phyloP scores from a whole-genome alignment of 371 early-diverging fungal genomes.

The Mortierella polycephala region DNA sequence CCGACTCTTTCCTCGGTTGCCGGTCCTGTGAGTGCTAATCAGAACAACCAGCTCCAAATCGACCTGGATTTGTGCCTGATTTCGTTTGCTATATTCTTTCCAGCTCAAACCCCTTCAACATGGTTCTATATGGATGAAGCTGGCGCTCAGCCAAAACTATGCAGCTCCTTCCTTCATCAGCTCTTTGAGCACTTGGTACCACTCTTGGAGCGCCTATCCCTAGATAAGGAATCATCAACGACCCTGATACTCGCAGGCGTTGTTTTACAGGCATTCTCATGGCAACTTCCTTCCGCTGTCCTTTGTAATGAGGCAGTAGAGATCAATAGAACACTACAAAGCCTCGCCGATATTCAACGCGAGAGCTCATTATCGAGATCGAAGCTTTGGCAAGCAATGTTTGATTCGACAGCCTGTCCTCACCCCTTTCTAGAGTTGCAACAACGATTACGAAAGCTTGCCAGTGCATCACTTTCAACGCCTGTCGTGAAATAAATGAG shows the following conservation, averaged over 20 bases:
- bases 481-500: not conserved
- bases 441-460: slow-evolving; percentile 1
- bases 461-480: not conserved
- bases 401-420: not conserved
- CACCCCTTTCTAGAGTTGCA: slow-evolving; percentile 16
- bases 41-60: not conserved
- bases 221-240: not conserved
- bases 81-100: slow-evolving; percentile 22
- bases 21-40: not conserved
- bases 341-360: slow-evolving; percentile 24
- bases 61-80: slow-evolving; percentile 26
- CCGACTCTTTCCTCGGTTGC: not conserved
- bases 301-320: not conserved
- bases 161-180: slow-evolving; percentile 13
- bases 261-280: slow-evolving; percentile 3
- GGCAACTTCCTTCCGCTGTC: slow-evolving; percentile 12
- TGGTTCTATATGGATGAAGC: slow-evolving; percentile 13
- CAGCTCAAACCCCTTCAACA: slow-evolving; percentile 4
- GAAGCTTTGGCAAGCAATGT: slow-evolving; percentile 5
- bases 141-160: not conserved
- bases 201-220: slow-evolving; percentile 15
- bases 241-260: slow-evolving; percentile 11
- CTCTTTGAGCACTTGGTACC: slow-evolving; percentile 25
- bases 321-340: not conserved
- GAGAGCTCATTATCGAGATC: slow-evolving; percentile 17